A percentile compares a stretch with the other conserved stretches of the same genome.
These are phyloP conservation scores for Morella rubra DNA, from an alignment of 306 rosid species.

Conservation along the genomic window DNA sequence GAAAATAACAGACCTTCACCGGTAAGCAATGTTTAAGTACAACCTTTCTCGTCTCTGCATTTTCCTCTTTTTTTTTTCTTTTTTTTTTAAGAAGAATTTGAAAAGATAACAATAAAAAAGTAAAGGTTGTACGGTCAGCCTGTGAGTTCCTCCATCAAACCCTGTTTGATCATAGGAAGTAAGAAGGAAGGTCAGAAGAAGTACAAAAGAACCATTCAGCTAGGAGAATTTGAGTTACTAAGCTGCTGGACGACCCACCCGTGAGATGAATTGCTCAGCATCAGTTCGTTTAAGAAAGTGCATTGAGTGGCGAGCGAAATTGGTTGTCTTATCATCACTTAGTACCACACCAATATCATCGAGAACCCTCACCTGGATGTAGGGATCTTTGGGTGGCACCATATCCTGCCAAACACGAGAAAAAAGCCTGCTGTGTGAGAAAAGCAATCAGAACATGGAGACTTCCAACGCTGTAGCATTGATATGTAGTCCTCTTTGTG, in stretches of 20 bases:
- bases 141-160: slow-evolving; percentile 87
- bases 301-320: slow-evolving; percentile 80
- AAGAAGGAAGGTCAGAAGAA: slow-evolving; percentile 15
- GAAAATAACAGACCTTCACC: not conserved
- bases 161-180: slow-evolving; percentile 45
- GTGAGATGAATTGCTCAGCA: slow-evolving; percentile 74
- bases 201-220: not conserved
- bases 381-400: slow-evolving; percentile 98
- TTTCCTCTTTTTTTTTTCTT: not conserved
- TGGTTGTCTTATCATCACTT: slow-evolving; percentile 75
- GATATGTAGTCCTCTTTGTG: not conserved
- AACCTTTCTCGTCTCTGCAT: not conserved
- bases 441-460: not conserved
- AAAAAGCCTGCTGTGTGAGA: slow-evolving; percentile 5
- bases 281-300: slow-evolving; percentile 94
- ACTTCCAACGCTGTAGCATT: not conserved
- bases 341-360: slow-evolving; percentile 81
- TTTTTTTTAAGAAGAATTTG: too few species aligned
- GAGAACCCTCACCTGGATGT: slow-evolving; percentile 83
- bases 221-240: slow-evolving; percentile 12
- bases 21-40: not conserved
- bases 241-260: slow-evolving; percentile 44
- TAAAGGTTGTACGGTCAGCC: slow-evolving; percentile 33
- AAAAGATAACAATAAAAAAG: not conserved
- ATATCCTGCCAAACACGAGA: slow-evolving; percentile 62